Evolutionary conservation across 306 rosid genomes (phyloP), one percentile per base, ranked within the genome.

Genomic region (Dryas octopetala): DNA sequence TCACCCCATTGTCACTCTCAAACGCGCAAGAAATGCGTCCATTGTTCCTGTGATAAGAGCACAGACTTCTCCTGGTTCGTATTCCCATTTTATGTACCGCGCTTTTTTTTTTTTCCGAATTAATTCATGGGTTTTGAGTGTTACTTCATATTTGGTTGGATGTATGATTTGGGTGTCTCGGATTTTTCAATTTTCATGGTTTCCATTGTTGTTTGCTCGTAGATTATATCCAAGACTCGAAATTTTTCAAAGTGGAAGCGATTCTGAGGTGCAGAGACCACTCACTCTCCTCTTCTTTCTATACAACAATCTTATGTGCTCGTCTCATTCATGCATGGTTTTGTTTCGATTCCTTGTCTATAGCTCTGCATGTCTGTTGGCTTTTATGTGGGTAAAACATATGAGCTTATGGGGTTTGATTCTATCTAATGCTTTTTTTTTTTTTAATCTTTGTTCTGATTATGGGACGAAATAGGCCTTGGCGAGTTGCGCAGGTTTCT

Each of bases 221-320:
- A 86, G 97, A 69, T 48, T 89, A 89, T 83, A 55, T 76, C 69
- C 96, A 96, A 12, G 89, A 86, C 75, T 84, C 97, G 44, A 61
- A 95, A 68, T 91, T 90, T 82, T 95, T 90, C 86, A 90, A 91
- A 87, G 88, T 95, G 79, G 98, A 91, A 89, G 98, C 97, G 9
- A 89, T 95, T 84, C 81, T 95, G 70, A 89, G 97, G 98, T 91
- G 71, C 48, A 52, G 32, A 46, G 19, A 5, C 62, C 32, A 58
- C 60, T 50, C 17, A 47, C 12, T 3, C 68, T 64, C 59, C 49
- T 55, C 48, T 61, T 4, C 2, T 9, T 32, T 66, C 11, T 49
- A 5, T 58, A 9, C 41, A 41, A 32, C 38, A 32, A 32, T 32
- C 38, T 32, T 32, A 32, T 32, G 38, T 32, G 19, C 12, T 28